Evolutionary conservation across 495 filamentous ascomycete genomes (phyloP).

Genomic region (Penicillium pulvis): DNA sequence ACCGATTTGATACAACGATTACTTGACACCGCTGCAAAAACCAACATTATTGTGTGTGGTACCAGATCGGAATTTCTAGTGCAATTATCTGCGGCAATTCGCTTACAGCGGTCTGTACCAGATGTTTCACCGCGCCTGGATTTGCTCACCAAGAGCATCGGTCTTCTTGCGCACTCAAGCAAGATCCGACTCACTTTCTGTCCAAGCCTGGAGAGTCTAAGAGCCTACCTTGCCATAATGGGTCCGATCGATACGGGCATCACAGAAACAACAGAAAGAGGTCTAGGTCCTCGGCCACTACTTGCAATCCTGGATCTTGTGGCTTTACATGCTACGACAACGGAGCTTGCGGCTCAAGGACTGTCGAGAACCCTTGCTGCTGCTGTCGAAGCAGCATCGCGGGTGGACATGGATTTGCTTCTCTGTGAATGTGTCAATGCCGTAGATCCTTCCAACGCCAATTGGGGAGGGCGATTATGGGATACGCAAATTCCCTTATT

Average conservation of each 20-base stretch:
- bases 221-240: slow-evolving; percentile 69
- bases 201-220: slow-evolving; percentile 72
- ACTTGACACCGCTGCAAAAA: slow-evolving; percentile 56
- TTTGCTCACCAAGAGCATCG: slow-evolving; percentile 65
- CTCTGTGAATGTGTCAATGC: slow-evolving; percentile 47
- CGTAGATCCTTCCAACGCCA: slow-evolving; percentile 24
- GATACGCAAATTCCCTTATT: slow-evolving; percentile 62
- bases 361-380: slow-evolving; percentile 67
- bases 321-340: slow-evolving; percentile 67
- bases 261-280: not conserved
- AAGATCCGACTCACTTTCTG: slow-evolving; percentile 69
- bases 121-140: slow-evolving; percentile 25
- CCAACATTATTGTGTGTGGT: slow-evolving; percentile 71
- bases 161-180: slow-evolving; percentile 66
- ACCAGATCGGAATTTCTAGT: slow-evolving; percentile 64
- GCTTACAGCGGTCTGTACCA: slow-evolving; percentile 20
- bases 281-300: slow-evolving; percentile 28
- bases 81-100: slow-evolving; percentile 39
- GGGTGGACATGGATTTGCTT: slow-evolving; percentile 33
- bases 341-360: slow-evolving; percentile 84
- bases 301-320: slow-evolving; percentile 70
- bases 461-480: slow-evolving; percentile 46
- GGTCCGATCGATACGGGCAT: slow-evolving; percentile 4
- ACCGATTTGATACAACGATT: slow-evolving; percentile 66
- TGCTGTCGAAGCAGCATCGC: slow-evolving; percentile 64